Conservation (phyloP, 2,329 filamentous ascomycete species). For the Metarhizium robertsii region DNA sequence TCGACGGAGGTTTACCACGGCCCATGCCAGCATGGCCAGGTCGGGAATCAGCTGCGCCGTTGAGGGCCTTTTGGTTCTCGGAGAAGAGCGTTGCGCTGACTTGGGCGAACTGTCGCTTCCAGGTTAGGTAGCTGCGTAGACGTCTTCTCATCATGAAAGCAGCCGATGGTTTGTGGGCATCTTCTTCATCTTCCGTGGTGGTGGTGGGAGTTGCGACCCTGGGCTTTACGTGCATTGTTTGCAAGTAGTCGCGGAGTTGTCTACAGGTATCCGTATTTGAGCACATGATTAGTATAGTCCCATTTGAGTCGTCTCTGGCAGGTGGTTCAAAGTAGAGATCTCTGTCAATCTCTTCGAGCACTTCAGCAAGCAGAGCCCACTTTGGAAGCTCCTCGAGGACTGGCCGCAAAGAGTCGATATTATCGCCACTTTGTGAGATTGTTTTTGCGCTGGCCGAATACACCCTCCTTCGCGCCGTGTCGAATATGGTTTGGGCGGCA, state of each 20-base stretch:
- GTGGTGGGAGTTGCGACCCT: slow-evolving; percentile 27
- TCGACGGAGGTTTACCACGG: slow-evolving; percentile 58
- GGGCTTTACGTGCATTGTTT: slow-evolving; percentile 74
- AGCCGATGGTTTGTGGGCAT: slow-evolving; percentile 58
- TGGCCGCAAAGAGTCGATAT: slow-evolving; percentile 58
- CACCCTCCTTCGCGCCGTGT: slow-evolving; percentile 77
- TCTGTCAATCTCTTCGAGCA: slow-evolving; percentile 86
- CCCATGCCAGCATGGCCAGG: slow-evolving; percentile 36
- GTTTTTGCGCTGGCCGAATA: slow-evolving; percentile 62
- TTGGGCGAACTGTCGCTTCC: slow-evolving; percentile 83
- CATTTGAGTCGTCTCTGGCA: slow-evolving; percentile 73
- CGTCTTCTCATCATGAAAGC: slow-evolving; percentile 85
- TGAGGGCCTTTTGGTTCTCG: slow-evolving; percentile 70
- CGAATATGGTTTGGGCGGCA: slow-evolving; percentile 88
- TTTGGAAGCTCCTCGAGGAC: slow-evolving; percentile 93
- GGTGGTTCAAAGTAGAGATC: slow-evolving; percentile 78
- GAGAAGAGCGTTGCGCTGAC: slow-evolving; percentile 71
- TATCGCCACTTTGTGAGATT: slow-evolving; percentile 30
- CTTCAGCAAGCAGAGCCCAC: slow-evolving; percentile 81
- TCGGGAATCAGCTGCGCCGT: slow-evolving; percentile 52
- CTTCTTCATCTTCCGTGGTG: slow-evolving; percentile 24
- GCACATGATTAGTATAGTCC: slow-evolving; percentile 94
- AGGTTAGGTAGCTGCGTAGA: slow-evolving; percentile 75
- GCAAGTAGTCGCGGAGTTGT: slow-evolving; percentile 83
- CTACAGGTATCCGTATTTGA: slow-evolving; percentile 76